Evolutionary conservation across 2,329 filamentous ascomycete species (phyloP), one percentile per base, ranked within the genome.

Genomic region (Septoria linicola): DNA sequence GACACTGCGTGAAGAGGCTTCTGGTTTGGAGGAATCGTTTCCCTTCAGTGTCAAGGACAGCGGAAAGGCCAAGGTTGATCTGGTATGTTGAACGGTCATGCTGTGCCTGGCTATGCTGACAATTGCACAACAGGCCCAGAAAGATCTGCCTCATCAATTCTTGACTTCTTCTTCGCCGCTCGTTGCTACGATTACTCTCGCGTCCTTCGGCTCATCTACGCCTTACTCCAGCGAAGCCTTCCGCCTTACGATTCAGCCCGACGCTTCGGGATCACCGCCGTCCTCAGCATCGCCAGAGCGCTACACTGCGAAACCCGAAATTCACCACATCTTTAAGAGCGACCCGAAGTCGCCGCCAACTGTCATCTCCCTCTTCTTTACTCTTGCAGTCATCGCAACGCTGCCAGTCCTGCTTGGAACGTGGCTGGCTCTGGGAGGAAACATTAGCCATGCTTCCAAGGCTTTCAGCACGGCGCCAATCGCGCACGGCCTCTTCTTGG

Each of bases 61-160:
- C 64, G 93, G 93, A 60, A 96, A 96, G 74, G 89, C 82, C 17
- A 84, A 84, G 49, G 78, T 96, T 25, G 87, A 95, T 62, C 76
- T 99, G 71, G 91, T 97, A 80, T 59, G 85, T 76, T 8, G 11
- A 16, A 4, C 17, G 21, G 16, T 17, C 4, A 3, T 14, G 16
- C 34, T 25, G 8, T 7, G 10, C 32, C 23, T 40, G 16, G 17
- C 11, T 20, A 36, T n/a, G 34, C 27, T 45, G 41, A 36, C 68
- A 74, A 58, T 41, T 50, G 5, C 62, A 25, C 43, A n/a, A 16
- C 68, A 96, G 92, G 81, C 86, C 51, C 88, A 92, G 53, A 92
- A 90, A 75, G 91, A 97, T 65, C 82, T 99, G 54, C 92, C 93
- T 17, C 66, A 84, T 56, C 89, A 95, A 72, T 83, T 97, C 65